Conservation (phyloP, 805 yeast genomes). For the Ogataea allantospora region DNA sequence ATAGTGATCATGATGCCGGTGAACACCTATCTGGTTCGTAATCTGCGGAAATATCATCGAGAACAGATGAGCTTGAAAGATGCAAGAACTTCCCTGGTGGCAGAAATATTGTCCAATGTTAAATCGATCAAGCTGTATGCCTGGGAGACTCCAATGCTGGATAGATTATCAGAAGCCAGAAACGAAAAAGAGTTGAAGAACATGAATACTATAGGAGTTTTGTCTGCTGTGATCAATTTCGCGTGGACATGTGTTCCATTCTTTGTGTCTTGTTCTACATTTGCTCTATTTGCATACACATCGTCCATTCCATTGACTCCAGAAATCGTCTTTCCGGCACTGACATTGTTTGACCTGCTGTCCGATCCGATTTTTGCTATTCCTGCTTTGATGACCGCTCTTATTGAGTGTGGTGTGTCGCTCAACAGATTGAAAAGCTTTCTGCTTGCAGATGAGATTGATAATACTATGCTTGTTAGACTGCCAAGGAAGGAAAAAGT, state of each 20-base stretch:
- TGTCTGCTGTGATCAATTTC: conserved; percentile 47
- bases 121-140: conserved; percentile 67
- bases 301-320: conserved; percentile 55
- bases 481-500: conserved; percentile 22
- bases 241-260: conserved; percentile 67
- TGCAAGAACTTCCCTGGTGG: conserved; percentile 53
- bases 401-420: conserved; percentile 61
- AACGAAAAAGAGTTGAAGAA: conserved; percentile 57
- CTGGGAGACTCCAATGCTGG: conserved; percentile 66
- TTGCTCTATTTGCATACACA: conserved; percentile 49
- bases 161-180: conserved; percentile 50
- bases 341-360: conserved; percentile 56
- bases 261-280: conserved; percentile 60
- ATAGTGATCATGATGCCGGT: conserved; percentile 58
- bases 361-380: conserved; percentile 58
- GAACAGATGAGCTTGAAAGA: conserved; percentile 65
- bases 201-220: conserved; percentile 46
- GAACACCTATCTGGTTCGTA: conserved; percentile 47
- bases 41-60: conserved; percentile 45
- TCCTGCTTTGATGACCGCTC: conserved; percentile 54
- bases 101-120: conserved; percentile 57
- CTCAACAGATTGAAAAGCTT: conserved; percentile 52
- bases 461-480: conserved; percentile 33
- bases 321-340: conserved; percentile 67
- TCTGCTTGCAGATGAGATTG: conserved; percentile 42